Evolutionary conservation across 129 eudicot genomes (phyloP).

Genomic region (Centrapalus pauciflorus): DNA sequence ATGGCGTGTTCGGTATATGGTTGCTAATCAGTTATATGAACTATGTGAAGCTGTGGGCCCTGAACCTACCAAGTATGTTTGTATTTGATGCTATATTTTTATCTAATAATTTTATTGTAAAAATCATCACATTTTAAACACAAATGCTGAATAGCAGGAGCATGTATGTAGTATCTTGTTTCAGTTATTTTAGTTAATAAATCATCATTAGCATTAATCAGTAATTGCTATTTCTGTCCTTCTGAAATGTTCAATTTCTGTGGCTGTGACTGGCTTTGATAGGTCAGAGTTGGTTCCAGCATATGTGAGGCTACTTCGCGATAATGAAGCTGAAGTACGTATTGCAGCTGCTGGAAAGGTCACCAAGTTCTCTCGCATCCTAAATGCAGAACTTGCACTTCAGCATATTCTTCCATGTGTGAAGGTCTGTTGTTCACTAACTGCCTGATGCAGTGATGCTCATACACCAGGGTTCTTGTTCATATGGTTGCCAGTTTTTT

Average conservation of each 20-base stretch:
- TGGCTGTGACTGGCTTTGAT: not conserved
- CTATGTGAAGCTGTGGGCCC: conserved; percentile 98
- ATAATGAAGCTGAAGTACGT: conserved; percentile 97
- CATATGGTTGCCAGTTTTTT: not conserved
- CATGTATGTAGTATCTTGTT: not conserved
- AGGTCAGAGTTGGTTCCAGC: conserved; percentile 96
- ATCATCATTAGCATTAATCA: not conserved
- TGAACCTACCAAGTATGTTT: conserved; percentile 76
- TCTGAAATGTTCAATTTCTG: conserved; percentile 6
- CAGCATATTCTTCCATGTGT: conserved; percentile 95
- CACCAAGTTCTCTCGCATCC: conserved; percentile 76
- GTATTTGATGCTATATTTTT: not conserved
- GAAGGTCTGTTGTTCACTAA: conserved; percentile 41
- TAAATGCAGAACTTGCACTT: conserved; percentile 77
- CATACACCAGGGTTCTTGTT: not conserved
- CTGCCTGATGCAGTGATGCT: not conserved
- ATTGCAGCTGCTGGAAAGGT: conserved; percentile 99
- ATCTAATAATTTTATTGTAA: not conserved
- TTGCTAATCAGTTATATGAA: conserved; percentile 94
- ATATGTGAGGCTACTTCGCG: conserved; percentile 86
- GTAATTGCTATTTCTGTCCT: not conserved
- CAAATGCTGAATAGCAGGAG: not conserved
- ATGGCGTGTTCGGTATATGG: conserved; percentile 98
- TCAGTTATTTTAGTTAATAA: not conserved
- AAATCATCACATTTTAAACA: not conserved